Evolutionary conservation across 306 rosid genomes (phyloP), one percentile per base, ranked within the genome.

Genomic region (Biancaea sappan): DNA sequence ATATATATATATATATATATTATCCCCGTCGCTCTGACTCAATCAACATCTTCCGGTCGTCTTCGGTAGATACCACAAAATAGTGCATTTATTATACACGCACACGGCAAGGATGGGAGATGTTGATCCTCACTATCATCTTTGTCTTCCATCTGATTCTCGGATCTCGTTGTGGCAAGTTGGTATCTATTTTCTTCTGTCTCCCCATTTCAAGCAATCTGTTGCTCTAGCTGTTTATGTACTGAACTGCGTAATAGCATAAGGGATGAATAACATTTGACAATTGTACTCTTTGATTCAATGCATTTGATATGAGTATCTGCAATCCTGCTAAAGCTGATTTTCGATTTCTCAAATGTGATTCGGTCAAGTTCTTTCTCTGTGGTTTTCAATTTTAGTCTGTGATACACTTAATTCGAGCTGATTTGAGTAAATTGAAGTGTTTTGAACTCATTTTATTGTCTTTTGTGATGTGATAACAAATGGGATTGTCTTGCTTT

Each of bases 361-460:
- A 83, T 83, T 79, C 50, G 59, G 72, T 80, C 79, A 75, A 67
- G 25, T 77, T 78, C 13, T 75, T 64, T 74, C 35, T 47, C 47
- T 43, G 72, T 58, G 72, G 64, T 19, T 56, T 69, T 66, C n/a
- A 24, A n/a, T 46, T 19, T 69, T 28, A 24, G 22, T 53, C 57
- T 52, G 53, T 59, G n/a, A 3, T 3, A 19, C 53, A 41, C 53
- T 54, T 6, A 47, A 47, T 12, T 56, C 29, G 71, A 14, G 46
- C 21, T 0, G 4, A 31, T 51, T 29, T 52, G 64, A 19, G 15
- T 35, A 4, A 28, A 2, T 40, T 13, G 44, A 9, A 44, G 52
- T 40, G 38, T 48, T 22, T 53, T 51, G 8, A 10, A 5, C 32
- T 24, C 19, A 22, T 75, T 63, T 8, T 65, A 14, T 4, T 38